Evolutionary conservation across 139 green algal genomes (phyloP), one percentile per base, ranked within the genome.

Genomic region (Coccomyxa sp.): DNA sequence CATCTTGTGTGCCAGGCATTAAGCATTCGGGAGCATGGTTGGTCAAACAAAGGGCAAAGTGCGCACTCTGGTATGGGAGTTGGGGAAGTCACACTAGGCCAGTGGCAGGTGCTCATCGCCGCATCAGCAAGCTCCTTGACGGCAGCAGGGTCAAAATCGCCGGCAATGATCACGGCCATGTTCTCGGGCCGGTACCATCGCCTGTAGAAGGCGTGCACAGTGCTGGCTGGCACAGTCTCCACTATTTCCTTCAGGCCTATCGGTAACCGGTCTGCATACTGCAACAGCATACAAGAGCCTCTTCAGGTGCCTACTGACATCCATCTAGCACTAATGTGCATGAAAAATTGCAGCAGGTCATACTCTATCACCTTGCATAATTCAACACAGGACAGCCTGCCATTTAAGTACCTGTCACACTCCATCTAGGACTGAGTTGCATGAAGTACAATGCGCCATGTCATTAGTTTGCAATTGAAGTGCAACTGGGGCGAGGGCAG

Each of bases 231-330:
- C 27, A 88, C 89, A 1, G 70, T 75, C 6, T 81, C 75, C 72
- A 97, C 94, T 38, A 97, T 80, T 0, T 82, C 70, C 87, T 97
- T 90, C 39, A 88, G 84, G 29, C 94, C 94, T 58, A 97, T 97
- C 9, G 94, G 94, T 74, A 95, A 83, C 29, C 94, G 85, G 29
- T 97, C 86, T 5, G 85, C 91, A 77, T 97, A 97, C 83, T 90
- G 88, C 73, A 79, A 74, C n/a, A 27, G 68, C 2, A 54, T 38
- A 29, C 70, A 75, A n/a, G n/a, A n/a, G n/a, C n/a, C n/a, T n/a
- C n/a, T n/a, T n/a, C n/a, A n/a, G n/a, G n/a, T n/a, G n/a, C n/a
- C n/a, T n/a, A n/a, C n/a, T n/a, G n/a, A n/a, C n/a, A n/a, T n/a
- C n/a, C n/a, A n/a, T n/a, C n/a, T n/a, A n/a, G n/a, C 50, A 64